Base-by-base conservation (phyloP, 1,284 basidiomycete species). In the Porodaedalea pini region DNA sequence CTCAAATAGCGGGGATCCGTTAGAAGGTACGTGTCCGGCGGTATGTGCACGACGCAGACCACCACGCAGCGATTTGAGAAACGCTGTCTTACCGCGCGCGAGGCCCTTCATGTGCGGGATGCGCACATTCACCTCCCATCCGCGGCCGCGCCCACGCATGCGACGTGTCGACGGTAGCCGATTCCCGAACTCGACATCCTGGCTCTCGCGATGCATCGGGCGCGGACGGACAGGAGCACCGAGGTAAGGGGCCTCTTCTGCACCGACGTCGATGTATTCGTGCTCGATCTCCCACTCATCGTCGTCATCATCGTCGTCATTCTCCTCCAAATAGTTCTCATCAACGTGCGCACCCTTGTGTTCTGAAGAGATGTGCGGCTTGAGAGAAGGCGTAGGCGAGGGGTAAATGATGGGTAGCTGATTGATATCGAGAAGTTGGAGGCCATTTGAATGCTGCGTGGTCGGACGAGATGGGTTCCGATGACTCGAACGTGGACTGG, bases 101-200 rank as follows among this genome's bases (percentile, higher is more conserved):
- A 54, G 39, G 21, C 41, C 40, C 25, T 43, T 52, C 37, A 52
- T 41, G 39, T 36, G 53, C 2, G 25, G 40, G 8, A 54, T 7
- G 27, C 53, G 53, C 8, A 36, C 23, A 34, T 51, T 51, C 23
- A 51, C 49, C n/a, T 51, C 25, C 49, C 49, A 51, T 7, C 23
- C 49, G 4, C 43, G 40, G 5, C 43, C 40, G 27, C 32, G 23
- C 17, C 19, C 25, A 17, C 45, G 45, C 25, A 47, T n/a, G 17
- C 45, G 21, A 15, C 45, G 45, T 27, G 25, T 47, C 15, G 45
- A 17, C 25, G 45, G 27, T 23, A 45, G 32, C 53, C 53, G 1
- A 27, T 54, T 43, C 13, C 40, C 31, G 21, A 54, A 54, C 53
- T 54, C 53, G 31, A 54, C 53, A 27, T 54, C 53, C 29, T 40